phyloP scores from a whole-genome alignment of 2,329 filamentous ascomycete species.

The Juglanconis oblonga region DNA sequence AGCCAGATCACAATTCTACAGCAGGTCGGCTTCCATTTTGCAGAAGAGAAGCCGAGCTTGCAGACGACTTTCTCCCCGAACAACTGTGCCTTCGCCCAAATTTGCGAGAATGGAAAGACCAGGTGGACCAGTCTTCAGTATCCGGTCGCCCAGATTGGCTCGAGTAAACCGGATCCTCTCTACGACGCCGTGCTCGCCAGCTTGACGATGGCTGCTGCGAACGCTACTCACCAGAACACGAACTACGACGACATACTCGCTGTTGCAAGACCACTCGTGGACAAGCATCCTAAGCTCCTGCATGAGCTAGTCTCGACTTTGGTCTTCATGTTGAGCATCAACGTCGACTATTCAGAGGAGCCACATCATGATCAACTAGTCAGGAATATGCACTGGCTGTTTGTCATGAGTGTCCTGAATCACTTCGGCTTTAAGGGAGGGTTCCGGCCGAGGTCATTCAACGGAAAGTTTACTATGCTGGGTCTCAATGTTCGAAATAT shows the following conservation, averaged over 20 bases:
- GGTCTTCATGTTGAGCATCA: conserved; percentile 66
- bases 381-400: conserved; percentile 68
- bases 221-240: conserved; percentile 40
- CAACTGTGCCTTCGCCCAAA: conserved; percentile 54
- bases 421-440: conserved; percentile 72
- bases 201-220: conserved; percentile 52
- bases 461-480: conserved; percentile 72
- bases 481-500: conserved; percentile 73
- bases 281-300: conserved; percentile 50
- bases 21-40: conserved; percentile 75
- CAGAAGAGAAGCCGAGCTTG: conserved; percentile 61
- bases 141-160: conserved; percentile 44
- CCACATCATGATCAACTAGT: conserved; percentile 69
- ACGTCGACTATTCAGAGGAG: conserved; percentile 80
- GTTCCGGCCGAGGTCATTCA: conserved; percentile 57
- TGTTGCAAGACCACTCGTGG: conserved; percentile 53
- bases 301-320: conserved; percentile 64
- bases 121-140: conserved; percentile 58
- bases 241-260: conserved; percentile 72
- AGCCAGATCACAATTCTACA: conserved; percentile 66
- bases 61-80: conserved; percentile 62
- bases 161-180: conserved; percentile 44
- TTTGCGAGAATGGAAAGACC: conserved; percentile 56
- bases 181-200: conserved; percentile 60
- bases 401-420: conserved; percentile 75